These are phyloP conservation scores for Waitea zeae DNA, from an alignment of 1,284 basidiomycete genomes.

Conservation along the genomic window DNA sequence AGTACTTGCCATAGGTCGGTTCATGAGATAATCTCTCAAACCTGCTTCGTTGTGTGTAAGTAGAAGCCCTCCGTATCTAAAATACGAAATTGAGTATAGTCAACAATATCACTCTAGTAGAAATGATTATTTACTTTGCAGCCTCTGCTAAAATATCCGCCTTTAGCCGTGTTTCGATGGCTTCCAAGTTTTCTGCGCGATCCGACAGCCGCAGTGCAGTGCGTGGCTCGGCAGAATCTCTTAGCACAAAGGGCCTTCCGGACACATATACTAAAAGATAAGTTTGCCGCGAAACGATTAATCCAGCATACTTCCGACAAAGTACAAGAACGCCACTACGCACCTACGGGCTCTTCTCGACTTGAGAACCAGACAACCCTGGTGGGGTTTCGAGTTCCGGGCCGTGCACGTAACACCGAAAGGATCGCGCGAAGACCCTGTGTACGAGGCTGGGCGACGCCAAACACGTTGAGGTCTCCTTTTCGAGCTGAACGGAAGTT, in stretches of 20 bases:
- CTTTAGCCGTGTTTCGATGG: slow-evolving; percentile 84
- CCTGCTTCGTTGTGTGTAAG: slow-evolving; percentile 87
- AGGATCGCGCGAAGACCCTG: slow-evolving; percentile 88
- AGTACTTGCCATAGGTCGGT: too few species aligned
- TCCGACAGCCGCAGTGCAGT: slow-evolving; percentile 75
- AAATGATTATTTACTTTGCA: slow-evolving; percentile 26
- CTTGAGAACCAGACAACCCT: slow-evolving; percentile 78
- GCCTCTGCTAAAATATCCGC: slow-evolving; percentile 90
- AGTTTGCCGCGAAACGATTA: too few species aligned
- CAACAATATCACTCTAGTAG: slow-evolving; percentile 2
- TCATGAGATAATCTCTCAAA: slow-evolving; percentile 14
- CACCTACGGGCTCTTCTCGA: slow-evolving; percentile 69
- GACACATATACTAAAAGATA: slow-evolving; percentile 84
- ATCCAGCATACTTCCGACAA: too few species aligned
- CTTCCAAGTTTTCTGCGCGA: slow-evolving; percentile 88
- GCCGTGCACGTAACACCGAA: slow-evolving; percentile 70
- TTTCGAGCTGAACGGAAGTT: slow-evolving; percentile 80
- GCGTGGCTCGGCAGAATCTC: slow-evolving; percentile 79
- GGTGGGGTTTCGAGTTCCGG: slow-evolving; percentile 38
- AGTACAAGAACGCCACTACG: slow-evolving; percentile 14
- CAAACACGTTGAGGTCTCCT: slow-evolving; percentile 76
- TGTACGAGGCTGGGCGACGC: slow-evolving; percentile 88
- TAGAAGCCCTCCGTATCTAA: slow-evolving; percentile 77
- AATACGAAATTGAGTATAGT: slow-evolving; percentile 3
- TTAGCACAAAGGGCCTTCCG: slow-evolving; percentile 88